phyloP scores from a whole-genome alignment of 768 basidiomycete genomes.

The Pholiota conissans region DNA sequence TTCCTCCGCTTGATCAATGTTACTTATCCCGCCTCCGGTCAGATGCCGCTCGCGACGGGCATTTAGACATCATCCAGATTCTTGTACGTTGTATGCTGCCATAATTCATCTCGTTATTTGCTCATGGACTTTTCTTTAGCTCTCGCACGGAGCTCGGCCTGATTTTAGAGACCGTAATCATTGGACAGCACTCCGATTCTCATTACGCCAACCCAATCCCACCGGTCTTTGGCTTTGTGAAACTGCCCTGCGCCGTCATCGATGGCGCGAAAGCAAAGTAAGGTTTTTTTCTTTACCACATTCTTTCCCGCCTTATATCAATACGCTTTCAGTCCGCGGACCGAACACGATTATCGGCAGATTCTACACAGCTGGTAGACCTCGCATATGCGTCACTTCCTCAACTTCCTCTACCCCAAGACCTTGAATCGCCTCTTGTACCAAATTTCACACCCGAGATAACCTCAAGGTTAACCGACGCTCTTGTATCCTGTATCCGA shows the following conservation, averaged over 20 bases:
- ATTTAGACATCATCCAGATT: conserved; percentile 61
- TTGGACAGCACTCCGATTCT: conserved; percentile 71
- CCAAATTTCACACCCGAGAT: conserved; percentile 42
- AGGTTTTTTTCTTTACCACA: conserved; percentile 15
- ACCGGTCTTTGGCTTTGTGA: conserved; percentile 73
- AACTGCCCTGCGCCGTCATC: conserved; percentile 55
- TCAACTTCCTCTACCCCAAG: conserved; percentile 35
- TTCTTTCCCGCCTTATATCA: conserved; percentile 16
- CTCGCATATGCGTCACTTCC: conserved; percentile 39
- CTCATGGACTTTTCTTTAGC: conserved; percentile 33
- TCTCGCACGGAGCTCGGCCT: conserved; percentile 69
- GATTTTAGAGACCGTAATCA: conserved; percentile 74
- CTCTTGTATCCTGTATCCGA: conserved; percentile 54
- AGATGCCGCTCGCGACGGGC: conserved; percentile 81
- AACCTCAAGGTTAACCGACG: conserved; percentile 43
- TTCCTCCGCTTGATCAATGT: conserved; percentile 14
- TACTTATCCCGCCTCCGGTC: conserved; percentile 20
- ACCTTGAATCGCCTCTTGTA: conserved; percentile 41
- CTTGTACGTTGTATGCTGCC: conserved; percentile 46
- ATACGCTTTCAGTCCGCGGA: conserved; percentile 35
- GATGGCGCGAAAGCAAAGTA: conserved; percentile 63
- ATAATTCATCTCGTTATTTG: conserved; percentile 1
- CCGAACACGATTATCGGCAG: conserved; percentile 32
- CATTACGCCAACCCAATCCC: conserved; percentile 49
- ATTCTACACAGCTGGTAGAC: conserved; percentile 37